These are phyloP conservation scores for Podospora pseudopauciseta DNA, from an alignment of 495 filamentous ascomycete species.

Conservation along the genomic window DNA sequence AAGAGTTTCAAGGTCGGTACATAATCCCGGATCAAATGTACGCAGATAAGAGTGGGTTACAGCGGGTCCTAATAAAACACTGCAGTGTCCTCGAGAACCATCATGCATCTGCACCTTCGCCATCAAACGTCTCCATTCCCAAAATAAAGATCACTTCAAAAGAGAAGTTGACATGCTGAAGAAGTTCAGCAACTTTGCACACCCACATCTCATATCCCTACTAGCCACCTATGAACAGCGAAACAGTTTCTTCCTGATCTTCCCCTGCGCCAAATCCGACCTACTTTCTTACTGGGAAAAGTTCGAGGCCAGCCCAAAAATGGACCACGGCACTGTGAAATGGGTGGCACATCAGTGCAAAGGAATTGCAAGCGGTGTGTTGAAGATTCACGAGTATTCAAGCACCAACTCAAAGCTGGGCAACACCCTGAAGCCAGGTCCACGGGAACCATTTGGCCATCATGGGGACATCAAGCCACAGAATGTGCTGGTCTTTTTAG, in stretches of 20 bases:
- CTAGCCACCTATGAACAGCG: slow-evolving; percentile 24
- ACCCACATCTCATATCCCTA: slow-evolving; percentile 26
- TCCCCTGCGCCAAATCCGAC: slow-evolving; percentile 26
- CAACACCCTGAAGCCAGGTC: neutral
- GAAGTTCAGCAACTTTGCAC: slow-evolving; percentile 15
- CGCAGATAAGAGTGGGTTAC: too few species aligned
- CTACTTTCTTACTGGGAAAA: slow-evolving; percentile 21
- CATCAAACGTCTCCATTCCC: slow-evolving; percentile 19
- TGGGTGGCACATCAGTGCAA: slow-evolving; percentile 29
- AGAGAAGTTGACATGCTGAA: slow-evolving; percentile 27
- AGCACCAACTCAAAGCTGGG: slow-evolving; percentile 1
- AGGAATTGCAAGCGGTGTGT: slow-evolving; percentile 23
- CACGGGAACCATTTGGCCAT: slow-evolving; percentile 19
- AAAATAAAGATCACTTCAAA: slow-evolving; percentile 14
- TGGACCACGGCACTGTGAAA: neutral
- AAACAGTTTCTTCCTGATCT: slow-evolving; percentile 22
- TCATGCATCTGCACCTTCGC: slow-evolving; percentile 16
- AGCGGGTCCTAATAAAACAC: too few species aligned
- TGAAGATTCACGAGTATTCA: slow-evolving; percentile 19
- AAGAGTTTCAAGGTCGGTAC: neutral
- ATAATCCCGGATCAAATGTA: too few species aligned
- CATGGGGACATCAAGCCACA: slow-evolving; percentile 30
- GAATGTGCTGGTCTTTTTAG: slow-evolving; percentile 26
- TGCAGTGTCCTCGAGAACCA: neutral
- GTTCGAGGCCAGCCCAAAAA: neutral